These are phyloP conservation scores for Blastobotrys petasosporus DNA, from an alignment of 1,139 yeast genomes.

Conservation along the genomic window DNA sequence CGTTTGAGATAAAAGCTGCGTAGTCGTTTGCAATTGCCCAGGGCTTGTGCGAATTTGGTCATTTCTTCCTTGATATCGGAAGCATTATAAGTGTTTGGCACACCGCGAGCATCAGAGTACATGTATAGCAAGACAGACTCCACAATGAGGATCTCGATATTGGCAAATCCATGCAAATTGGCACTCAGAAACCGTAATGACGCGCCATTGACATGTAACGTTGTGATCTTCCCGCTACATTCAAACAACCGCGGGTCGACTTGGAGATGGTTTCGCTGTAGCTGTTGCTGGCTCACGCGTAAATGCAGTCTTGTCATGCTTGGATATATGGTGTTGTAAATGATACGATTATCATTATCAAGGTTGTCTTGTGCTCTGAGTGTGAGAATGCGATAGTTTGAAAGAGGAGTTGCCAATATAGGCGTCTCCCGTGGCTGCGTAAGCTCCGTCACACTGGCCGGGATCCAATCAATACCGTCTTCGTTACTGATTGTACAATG, in stretches of 20 bases:
- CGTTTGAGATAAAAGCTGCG: conserved; percentile 4
- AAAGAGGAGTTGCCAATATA: neutral
- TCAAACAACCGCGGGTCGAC: conserved; percentile 1
- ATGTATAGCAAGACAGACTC: conserved; percentile 6
- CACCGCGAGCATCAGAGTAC: conserved; percentile 4
- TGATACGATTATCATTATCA: neutral
- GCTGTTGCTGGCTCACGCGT: neutral
- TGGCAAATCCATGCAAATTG: conserved; percentile 6
- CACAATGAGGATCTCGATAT: conserved; percentile 7
- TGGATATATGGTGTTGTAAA: conserved; percentile 4
- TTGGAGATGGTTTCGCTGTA: neutral
- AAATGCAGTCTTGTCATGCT: conserved; percentile 6
- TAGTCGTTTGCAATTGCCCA: conserved; percentile 7
- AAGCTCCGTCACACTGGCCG: conserved; percentile 5
- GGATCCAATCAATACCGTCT: conserved; percentile 3
- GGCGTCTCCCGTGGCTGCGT: conserved; percentile 7
- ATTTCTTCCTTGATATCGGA: conserved; percentile 7
- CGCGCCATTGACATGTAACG: conserved; percentile 9
- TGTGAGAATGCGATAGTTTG: neutral
- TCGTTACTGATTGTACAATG: conserved; percentile 5
- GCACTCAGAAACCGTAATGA: conserved; percentile 3
- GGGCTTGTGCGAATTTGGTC: conserved; percentile 2
- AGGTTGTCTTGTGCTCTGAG: conserved; percentile 4
- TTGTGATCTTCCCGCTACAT: conserved; percentile 1
- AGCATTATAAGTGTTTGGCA: conserved; percentile 6